Evolutionary conservation across 768 basidiomycete genomes (phyloP).

Genomic region (Boletus pseudopeckii): DNA sequence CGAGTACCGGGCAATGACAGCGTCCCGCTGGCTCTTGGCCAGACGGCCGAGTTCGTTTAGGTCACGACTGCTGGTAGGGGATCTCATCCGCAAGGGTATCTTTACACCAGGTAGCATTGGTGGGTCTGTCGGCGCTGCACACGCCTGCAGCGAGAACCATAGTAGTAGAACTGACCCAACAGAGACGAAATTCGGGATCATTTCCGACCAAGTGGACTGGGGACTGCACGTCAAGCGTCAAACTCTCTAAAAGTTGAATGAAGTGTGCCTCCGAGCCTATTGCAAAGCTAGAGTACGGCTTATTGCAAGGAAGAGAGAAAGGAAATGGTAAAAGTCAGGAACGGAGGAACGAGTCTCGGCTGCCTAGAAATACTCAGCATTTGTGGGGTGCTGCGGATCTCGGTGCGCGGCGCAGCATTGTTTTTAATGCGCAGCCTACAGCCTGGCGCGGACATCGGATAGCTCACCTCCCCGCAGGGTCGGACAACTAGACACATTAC

Average conservation of each 20-base stretch:
- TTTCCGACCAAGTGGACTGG: not conserved
- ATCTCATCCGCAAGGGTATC: slow-evolving; percentile 23
- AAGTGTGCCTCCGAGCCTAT: not conserved
- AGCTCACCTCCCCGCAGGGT: not conserved
- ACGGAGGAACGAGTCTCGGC: not conserved
- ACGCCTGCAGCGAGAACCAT: slow-evolving; percentile 5
- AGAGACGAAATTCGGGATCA: slow-evolving; percentile 15
- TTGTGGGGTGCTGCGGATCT: slow-evolving; percentile 1
- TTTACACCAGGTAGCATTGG: slow-evolving; percentile 10
- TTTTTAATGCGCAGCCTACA: not conserved
- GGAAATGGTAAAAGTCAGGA: not conserved
- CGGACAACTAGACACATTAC: too few species aligned
- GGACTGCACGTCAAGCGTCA: not conserved
- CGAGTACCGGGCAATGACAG: slow-evolving; percentile 47
- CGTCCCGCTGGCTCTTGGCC: slow-evolving; percentile 46
- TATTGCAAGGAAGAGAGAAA: not conserved
- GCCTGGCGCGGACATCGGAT: not conserved
- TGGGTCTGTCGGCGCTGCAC: slow-evolving; percentile 14
- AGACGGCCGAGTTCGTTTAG: slow-evolving; percentile 6
- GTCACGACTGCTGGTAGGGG: not conserved
- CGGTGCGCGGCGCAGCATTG: slow-evolving; percentile 7
- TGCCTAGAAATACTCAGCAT: slow-evolving; percentile 2
- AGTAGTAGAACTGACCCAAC: slow-evolving; percentile 10
- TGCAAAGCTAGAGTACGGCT: not conserved
- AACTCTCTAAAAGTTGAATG: not conserved